These are phyloP conservation scores for Chrysanthemum seticuspe DNA, from an alignment of 129 eudicot genomes.

Conservation along the genomic window DNA sequence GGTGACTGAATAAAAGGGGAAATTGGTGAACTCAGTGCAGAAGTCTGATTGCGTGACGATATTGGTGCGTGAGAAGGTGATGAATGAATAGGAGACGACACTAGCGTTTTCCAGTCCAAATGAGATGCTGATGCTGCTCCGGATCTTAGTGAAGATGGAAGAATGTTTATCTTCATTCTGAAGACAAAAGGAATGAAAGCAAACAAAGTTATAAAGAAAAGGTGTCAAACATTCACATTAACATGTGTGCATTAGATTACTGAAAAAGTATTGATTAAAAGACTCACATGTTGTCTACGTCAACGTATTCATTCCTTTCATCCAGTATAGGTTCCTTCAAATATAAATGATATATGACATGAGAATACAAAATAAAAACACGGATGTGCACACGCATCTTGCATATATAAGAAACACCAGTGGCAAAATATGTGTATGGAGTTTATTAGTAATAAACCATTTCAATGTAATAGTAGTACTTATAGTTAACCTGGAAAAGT, in stretches of 20 bases:
- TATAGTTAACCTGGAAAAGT: conserved; percentile 57
- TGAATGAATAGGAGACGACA: conserved; percentile 43
- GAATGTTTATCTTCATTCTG: conserved; percentile 65
- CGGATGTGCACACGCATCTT: not conserved
- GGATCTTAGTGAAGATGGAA: conserved; percentile 50
- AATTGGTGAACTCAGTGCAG: conserved; percentile 47
- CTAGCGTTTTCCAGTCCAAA: conserved; percentile 38
- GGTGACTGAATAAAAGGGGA: conserved; percentile 65
- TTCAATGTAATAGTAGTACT: conserved; percentile 1
- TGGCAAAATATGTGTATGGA: not conserved
- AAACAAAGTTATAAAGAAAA: not conserved
- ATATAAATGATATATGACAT: not conserved
- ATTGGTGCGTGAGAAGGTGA: conserved; percentile 37
- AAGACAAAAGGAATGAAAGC: not conserved
- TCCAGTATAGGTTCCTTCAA: conserved; percentile 70
- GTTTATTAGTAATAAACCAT: not conserved
- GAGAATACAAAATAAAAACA: not conserved
- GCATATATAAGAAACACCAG: not conserved
- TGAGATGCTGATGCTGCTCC: conserved; percentile 43
- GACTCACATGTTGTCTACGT: conserved; percentile 70
- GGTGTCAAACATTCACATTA: not conserved
- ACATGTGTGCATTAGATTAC: not conserved
- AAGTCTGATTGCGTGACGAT: conserved; percentile 34
- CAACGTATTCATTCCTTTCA: conserved; percentile 66
- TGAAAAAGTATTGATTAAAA: not conserved